Evolutionary conservation across 1,139 yeast species (phyloP).

Genomic region (Suhomyces chickasaworum): DNA sequence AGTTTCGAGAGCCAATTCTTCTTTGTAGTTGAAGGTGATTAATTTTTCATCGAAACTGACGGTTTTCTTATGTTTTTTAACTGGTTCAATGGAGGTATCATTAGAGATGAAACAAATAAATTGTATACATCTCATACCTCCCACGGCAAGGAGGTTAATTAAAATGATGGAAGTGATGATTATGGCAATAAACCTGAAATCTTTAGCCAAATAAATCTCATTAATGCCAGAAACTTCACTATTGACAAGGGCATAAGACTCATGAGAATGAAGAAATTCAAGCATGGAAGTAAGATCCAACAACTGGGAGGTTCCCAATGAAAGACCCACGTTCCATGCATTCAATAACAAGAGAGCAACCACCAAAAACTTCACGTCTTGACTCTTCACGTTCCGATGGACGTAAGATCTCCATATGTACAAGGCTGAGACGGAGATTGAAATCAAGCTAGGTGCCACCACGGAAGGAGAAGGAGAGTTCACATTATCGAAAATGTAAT

Average conservation of each 20-base stretch:
- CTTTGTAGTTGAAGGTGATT: constrained; percentile 19
- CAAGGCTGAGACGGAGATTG: constrained; percentile 1
- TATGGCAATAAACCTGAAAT: constrained; percentile 15
- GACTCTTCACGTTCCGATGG: constrained; percentile 2
- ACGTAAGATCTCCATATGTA: constrained; percentile 6
- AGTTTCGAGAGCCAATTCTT: constrained; percentile 7
- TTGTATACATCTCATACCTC: constrained; percentile 20
- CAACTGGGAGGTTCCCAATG: constrained; percentile 1
- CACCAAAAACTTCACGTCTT: constrained; percentile 9
- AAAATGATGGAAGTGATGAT: constrained; percentile 17
- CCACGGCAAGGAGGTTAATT: constrained; percentile 18
- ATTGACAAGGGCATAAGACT: constrained; percentile 9
- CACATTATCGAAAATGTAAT: constrained; percentile 4
- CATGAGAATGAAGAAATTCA: constrained; percentile 6
- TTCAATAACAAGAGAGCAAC: constrained; percentile 11
- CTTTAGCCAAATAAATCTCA: constrained; percentile 17
- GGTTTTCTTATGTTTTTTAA: constrained; percentile 17
- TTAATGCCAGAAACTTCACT: constrained; percentile 4
- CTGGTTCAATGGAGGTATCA: constrained; percentile 4
- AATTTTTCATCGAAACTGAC: constrained; percentile 23
- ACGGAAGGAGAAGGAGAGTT: constrained; percentile 2
- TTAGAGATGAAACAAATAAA: constrained; percentile 19
- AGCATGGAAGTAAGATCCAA: constrained; percentile 6
- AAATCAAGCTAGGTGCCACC: neutral
- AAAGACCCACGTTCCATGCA: constrained; percentile 18